These are phyloP conservation scores for Fusarium equiseti DNA, from an alignment of 2,329 filamentous ascomycete species.

Conservation along the genomic window DNA sequence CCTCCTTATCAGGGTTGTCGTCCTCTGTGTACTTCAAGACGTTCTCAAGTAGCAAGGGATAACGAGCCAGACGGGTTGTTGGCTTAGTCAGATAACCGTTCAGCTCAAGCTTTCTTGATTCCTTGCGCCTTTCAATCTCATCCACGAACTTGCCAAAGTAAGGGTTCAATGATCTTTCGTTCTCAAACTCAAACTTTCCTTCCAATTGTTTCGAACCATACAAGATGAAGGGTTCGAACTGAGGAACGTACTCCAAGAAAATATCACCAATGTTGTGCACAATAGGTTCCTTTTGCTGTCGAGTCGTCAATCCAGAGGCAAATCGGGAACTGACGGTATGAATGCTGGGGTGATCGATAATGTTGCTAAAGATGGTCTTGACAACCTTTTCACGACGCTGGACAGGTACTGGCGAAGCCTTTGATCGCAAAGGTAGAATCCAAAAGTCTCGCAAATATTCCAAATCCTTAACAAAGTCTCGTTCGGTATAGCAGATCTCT, in stretches of 20 bases:
- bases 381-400: conserved; percentile 91
- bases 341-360: conserved; percentile 84
- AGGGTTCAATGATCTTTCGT: conserved; percentile 88
- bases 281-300: conserved; percentile 91
- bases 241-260: conserved; percentile 90
- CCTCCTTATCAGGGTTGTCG: conserved; percentile 88
- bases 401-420: conserved; percentile 88
- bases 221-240: conserved; percentile 95
- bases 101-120: conserved; percentile 94
- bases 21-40: conserved; percentile 92
- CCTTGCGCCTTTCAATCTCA: conserved; percentile 94
- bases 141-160: conserved; percentile 93
- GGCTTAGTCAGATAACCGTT: conserved; percentile 99
- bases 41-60: conserved; percentile 90
- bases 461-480: conserved; percentile 98
- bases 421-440: conserved; percentile 90
- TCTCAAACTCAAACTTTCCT: conserved; percentile 98
- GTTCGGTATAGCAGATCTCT: conserved; percentile 97
- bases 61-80: conserved; percentile 92
- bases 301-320: conserved; percentile 86
- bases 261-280: conserved; percentile 93
- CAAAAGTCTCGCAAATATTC: conserved; percentile 98
- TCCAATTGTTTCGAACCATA: conserved; percentile 97
- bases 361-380: conserved; percentile 94
- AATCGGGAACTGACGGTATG: conserved; percentile 91